A percentile compares a stretch with the other conserved stretches of the same genome.
These are phyloP conservation scores for Babesia divergens DNA, from an alignment of 169 alveolate genomes.

Conservation along the genomic window DNA sequence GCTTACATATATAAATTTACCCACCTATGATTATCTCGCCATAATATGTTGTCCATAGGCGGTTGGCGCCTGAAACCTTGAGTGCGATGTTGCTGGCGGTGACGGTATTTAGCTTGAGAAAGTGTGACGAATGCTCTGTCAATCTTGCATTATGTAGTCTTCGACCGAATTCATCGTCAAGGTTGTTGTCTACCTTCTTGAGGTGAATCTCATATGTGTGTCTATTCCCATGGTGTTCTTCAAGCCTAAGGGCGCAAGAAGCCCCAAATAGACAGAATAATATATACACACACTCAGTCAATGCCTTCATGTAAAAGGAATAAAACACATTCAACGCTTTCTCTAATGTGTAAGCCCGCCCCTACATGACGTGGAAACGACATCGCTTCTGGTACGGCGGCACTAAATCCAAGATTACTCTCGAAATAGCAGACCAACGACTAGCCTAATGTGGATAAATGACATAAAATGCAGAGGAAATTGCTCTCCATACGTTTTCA, in stretches of 20 bases:
- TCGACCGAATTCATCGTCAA: slow-evolving; percentile 25
- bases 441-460: too few species aligned
- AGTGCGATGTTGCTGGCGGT: slow-evolving; percentile 49
- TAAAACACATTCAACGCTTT: neutral
- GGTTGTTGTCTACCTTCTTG: slow-evolving; percentile 1
- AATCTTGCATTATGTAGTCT: neutral
- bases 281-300: neutral
- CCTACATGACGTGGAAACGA: slow-evolving; percentile 31
- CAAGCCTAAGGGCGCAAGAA: slow-evolving; percentile 14
- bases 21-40: slow-evolving; percentile 53
- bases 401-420: too few species aligned
- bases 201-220: slow-evolving; percentile 47
- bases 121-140: slow-evolving; percentile 17
- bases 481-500: too few species aligned
- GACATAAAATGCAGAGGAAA: too few species aligned
- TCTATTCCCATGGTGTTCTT: neutral
- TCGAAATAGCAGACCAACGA: too few species aligned
- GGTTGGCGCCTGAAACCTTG: slow-evolving; percentile 15
- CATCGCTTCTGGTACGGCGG: too few species aligned
- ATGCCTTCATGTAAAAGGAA: neutral
- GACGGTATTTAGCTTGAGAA: slow-evolving; percentile 29
- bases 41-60: slow-evolving; percentile 57
- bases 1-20: too few species aligned
- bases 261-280: neutral
- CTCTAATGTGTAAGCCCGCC: neutral